Base-by-base conservation (phyloP, 192 early-diverging fungal species). In the Phlyctochytrium arcticum region DNA sequence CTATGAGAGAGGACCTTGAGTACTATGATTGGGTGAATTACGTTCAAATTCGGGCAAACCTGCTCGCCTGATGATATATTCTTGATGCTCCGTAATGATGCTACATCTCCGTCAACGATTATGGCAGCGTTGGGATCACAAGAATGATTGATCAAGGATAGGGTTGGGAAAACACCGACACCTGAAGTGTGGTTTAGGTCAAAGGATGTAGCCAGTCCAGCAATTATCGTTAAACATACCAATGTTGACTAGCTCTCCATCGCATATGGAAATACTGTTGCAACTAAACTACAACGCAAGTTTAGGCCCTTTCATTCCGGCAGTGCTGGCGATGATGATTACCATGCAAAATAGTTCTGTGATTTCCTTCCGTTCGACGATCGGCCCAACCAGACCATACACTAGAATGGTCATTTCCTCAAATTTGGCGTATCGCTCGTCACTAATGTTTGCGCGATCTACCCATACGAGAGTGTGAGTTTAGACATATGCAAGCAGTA, bases 61-160 rank as follows among this genome's bases (percentile, higher is more conserved):
- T 79, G 68, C 26, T 79, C 74, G 29, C 57, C 76, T 5, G 54
- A 26, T 21, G 39, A 15, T n/a, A 79, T 78, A 15, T 37, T 17
- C 26, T 53, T 33, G 32, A 79, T 74, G 26, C 33, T 47, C 36
- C 77, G 32, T 29, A 79, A 39, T 27, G 57, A 42, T 6, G 66
- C 57, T 8, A 26, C 75, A n/a, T 39, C 24, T 8, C 67, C 72
- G 34, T 56, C 46, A 57, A 78, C 79, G 32, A 78, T 37, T 26
- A 74, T 60, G 17, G 70, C 54, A 33, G 56, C 55, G 53, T 79
- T 79, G 8, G 77, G 75, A 9, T 19, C 26, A 35, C 77, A 79
- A 31, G 77, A 77, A 34, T 79, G 77, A 64, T 79, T 79, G 12
- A 79, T 33, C n/a, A 79, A 59, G 1, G 75, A 59, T 10, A 62